phyloP scores from a whole-genome alignment of 2,329 filamentous ascomycete species.

The Phyllosticta citriasiana region DNA sequence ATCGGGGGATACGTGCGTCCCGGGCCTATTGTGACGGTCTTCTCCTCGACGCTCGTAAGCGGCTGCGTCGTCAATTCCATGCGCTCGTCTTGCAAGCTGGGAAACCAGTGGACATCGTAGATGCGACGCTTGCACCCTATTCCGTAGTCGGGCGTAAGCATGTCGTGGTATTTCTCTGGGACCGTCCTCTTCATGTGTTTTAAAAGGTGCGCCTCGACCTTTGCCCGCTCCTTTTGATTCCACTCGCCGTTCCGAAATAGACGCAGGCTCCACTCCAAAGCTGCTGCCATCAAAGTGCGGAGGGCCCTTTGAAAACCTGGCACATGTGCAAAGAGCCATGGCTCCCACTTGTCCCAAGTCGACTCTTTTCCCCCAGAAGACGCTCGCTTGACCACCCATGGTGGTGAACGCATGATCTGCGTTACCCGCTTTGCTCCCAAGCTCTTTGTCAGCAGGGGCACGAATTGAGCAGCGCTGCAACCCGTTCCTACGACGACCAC shows the following conservation, averaged over 20 bases:
- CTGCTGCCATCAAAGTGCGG: constrained; percentile 36
- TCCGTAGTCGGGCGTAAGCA: constrained; percentile 52
- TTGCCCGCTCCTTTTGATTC: constrained; percentile 29
- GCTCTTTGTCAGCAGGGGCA: constrained; percentile 40
- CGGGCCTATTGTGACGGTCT: constrained; percentile 42
- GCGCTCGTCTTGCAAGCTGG: constrained; percentile 42
- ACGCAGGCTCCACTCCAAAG: constrained; percentile 35
- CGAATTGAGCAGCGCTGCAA: constrained; percentile 48
- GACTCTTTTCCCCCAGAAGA: constrained; percentile 29
- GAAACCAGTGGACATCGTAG: constrained; percentile 47
- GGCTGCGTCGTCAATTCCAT: constrained; percentile 45
- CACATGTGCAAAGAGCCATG: constrained; percentile 36
- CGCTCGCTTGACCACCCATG: constrained; percentile 42
- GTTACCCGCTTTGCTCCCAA: constrained; percentile 47
- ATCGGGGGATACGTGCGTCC: constrained; percentile 35
- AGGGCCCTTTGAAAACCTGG: constrained; percentile 41
- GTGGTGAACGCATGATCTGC: constrained; percentile 49
- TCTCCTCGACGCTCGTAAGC: constrained; percentile 39
- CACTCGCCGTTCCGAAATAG: constrained; percentile 34
- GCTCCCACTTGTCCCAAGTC: constrained; percentile 38
- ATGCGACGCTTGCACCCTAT: constrained; percentile 57
- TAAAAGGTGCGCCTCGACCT: constrained; percentile 35
- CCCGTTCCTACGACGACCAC: constrained; percentile 50
- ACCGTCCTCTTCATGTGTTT: constrained; percentile 39
- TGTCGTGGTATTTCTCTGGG: constrained; percentile 51